Percentiles rank a stretch among this genome's conserved stretches.
Conservation (phyloP, 2,329 filamentous ascomycete species). For the Colletotrichum theobromicola region DNA sequence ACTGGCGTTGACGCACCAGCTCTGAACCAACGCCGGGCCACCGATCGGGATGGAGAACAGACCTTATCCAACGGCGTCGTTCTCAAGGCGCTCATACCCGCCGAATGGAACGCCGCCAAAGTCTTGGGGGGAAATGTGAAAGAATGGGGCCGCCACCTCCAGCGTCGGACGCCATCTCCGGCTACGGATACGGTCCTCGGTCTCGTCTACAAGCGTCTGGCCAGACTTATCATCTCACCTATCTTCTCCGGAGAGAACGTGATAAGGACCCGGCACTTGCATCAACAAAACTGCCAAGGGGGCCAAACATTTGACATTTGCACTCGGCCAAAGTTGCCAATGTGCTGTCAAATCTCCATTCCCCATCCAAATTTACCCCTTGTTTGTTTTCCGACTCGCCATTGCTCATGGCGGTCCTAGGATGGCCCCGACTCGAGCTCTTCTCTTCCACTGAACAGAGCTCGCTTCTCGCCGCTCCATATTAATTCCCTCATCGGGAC, state of each 20-base stretch:
- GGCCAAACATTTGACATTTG: not conserved
- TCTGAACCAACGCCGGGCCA: not conserved
- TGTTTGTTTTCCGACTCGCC: slow-evolving; percentile 3
- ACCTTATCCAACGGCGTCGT: not conserved
- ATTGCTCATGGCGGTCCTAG: not conserved
- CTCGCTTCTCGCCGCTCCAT: slow-evolving; percentile 17
- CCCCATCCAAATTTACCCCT: not conserved
- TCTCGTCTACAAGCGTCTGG: not conserved
- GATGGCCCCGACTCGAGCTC: slow-evolving; percentile 13
- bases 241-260: not conserved
- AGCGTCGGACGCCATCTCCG: slow-evolving; percentile 10
- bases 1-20: not conserved
- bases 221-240: not conserved
- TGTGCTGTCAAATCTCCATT: slow-evolving; percentile 3
- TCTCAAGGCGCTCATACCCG: not conserved
- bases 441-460: not conserved
- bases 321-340: not conserved
- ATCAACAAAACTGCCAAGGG: slow-evolving; percentile 5
- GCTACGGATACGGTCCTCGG: not conserved
- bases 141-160: slow-evolving; percentile 3
- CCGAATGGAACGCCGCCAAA: slow-evolving; percentile 2
- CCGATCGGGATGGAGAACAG: slow-evolving; percentile 6
- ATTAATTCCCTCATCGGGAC: slow-evolving; percentile 17
- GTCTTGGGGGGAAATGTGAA: not conserved
- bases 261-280: slow-evolving; percentile 12